Base-by-base conservation (phyloP, 1,284 basidiomycete genomes). In the Sutorius eximius region DNA sequence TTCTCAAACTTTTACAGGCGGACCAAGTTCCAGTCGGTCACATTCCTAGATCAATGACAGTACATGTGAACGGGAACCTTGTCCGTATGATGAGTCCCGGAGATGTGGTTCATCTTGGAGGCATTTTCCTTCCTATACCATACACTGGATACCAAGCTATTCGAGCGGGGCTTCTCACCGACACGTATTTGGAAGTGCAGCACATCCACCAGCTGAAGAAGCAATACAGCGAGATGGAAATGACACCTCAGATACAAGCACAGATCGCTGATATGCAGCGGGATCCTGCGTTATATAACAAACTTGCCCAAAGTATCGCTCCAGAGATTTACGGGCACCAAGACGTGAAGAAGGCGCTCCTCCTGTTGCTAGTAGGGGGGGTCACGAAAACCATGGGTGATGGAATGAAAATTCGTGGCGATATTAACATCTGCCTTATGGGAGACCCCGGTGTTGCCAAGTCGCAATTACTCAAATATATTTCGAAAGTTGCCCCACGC, bases 381-480 rank as follows among this genome's bases (percentile, higher is more conserved):
- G 95, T 96, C 1, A 95, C 91, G 52, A 99, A 99, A 76, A 80
- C 83, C 18, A 93, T 96, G 70, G 92, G 91, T 8, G 97, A 99
- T 69, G 97, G 97, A 5, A 95, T 99, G 93, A 98, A 93, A 76
- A 99, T 99, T 65, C 84, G 97, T 68, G 97, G 97, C 27, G 97
- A 99, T 73, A 82, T 99, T 74, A 99, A 99, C 66, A 81, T 99
- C 24, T 99, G 97, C 73, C 75, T 99, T 46, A 99, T 99, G 97
- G 97, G 97, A 65, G 97, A 99, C 74, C 97, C 97, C 48, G 97
- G 97, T 87, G 96, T 99, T 58, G 97, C 97, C 64, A 99, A 99
- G 75, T 98, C 95, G 29, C 97, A 99, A 72, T 71, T 99, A 52
- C 82, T 99, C 60, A 99, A 99, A 76, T 99, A 98, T 68, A 99